Conservation (phyloP, 176 grass and related monocot species). For the Ensete glaucum region DNA sequence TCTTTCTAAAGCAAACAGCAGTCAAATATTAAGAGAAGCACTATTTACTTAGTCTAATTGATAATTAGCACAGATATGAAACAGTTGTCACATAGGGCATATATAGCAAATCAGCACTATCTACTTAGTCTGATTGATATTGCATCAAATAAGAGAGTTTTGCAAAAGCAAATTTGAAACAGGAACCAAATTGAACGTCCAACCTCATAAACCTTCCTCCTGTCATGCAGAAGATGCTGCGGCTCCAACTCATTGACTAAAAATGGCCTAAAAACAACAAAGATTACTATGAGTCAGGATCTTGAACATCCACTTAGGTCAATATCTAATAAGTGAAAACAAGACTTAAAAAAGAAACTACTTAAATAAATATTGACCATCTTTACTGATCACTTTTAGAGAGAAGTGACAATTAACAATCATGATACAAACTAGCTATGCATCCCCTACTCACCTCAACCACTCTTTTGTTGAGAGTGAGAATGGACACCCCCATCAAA, state of each 20-base stretch:
- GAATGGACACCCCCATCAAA: no score
- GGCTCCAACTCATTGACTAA: constrained; percentile 79
- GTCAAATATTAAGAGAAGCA: no score
- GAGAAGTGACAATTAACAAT: no score
- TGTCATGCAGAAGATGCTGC: constrained; percentile 83
- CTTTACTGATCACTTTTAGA: neutral
- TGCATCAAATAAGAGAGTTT: neutral
- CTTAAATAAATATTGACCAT: neutral
- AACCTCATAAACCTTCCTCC: constrained; percentile 98
- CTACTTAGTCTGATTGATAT: constrained; percentile 3
- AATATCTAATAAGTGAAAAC: neutral
- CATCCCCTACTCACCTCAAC: no score
- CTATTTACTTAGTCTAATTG: no score
- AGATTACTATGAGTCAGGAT: neutral
- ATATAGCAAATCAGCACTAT: neutral
- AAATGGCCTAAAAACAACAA: constrained; percentile 45
- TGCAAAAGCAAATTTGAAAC: constrained; percentile 13
- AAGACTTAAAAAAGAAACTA: neutral
- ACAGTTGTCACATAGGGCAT: neutral
- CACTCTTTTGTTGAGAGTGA: no score
- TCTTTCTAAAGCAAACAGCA: no score
- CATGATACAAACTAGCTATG: no score
- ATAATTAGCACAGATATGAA: neutral
- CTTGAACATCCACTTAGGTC: neutral
- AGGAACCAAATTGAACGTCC: constrained; percentile 16